phyloP scores from a whole-genome alignment of 768 basidiomycete genomes.

The Rhizopogon rudus region DNA sequence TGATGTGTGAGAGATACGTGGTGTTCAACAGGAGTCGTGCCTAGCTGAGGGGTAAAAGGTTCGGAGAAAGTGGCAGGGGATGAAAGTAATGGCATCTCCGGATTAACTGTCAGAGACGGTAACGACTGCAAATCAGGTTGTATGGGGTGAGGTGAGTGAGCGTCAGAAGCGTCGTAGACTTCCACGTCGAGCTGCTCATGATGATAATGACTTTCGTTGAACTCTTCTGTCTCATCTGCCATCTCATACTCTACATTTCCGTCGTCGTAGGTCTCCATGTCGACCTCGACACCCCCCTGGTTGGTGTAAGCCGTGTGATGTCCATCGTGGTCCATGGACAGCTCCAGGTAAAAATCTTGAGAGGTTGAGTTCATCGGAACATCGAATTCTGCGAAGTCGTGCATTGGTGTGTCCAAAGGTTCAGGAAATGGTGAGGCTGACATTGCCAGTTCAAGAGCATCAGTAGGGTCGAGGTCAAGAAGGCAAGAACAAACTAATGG shows the following conservation, averaged over 20 bases:
- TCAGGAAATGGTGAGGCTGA: slow-evolving; percentile 34
- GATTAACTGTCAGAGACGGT: neutral
- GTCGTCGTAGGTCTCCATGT: slow-evolving; percentile 54
- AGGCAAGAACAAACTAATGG: slow-evolving; percentile 13
- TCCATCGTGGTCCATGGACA: slow-evolving; percentile 57
- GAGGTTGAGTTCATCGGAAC: slow-evolving; percentile 51
- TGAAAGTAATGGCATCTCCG: slow-evolving; percentile 5
- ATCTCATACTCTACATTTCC: slow-evolving; percentile 47
- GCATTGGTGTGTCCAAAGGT: slow-evolving; percentile 59
- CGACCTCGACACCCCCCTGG: slow-evolving; percentile 50
- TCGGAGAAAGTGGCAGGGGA: neutral
- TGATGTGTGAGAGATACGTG: neutral
- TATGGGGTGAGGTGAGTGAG: slow-evolving; percentile 22
- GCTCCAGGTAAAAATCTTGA: slow-evolving; percentile 47
- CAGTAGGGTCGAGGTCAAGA: slow-evolving; percentile 9
- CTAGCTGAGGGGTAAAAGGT: neutral
- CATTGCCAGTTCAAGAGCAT: slow-evolving; percentile 15
- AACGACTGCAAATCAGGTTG: slow-evolving; percentile 11
- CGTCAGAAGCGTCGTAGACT: slow-evolving; percentile 34
- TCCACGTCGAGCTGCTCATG: slow-evolving; percentile 35
- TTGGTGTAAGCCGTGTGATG: slow-evolving; percentile 27
- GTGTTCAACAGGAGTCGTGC: neutral
- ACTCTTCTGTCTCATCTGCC: slow-evolving; percentile 26
- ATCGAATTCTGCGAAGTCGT: slow-evolving; percentile 57
- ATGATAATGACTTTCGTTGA: slow-evolving; percentile 7